A percentile compares a stretch with the other conserved stretches of the same genome.
phyloP scores from a whole-genome alignment of 2,329 filamentous ascomycete species.

The Pezicula rhizophila region DNA sequence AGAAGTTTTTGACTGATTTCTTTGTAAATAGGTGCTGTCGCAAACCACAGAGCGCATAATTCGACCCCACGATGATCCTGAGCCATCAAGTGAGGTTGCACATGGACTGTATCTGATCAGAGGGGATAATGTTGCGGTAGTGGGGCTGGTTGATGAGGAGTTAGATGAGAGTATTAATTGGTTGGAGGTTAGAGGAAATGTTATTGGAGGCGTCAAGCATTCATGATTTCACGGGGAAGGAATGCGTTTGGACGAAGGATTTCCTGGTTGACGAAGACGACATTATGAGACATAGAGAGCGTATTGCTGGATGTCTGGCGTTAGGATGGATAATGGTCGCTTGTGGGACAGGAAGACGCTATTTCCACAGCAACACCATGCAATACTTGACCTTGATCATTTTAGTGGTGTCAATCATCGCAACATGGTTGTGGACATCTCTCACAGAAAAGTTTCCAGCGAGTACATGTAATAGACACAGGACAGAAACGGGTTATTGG shows the following conservation, averaged over 20 bases:
- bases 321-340: slow-evolving; percentile 11
- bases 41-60: slow-evolving; percentile 87
- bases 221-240: slow-evolving; percentile 27
- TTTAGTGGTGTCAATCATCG: too few species aligned
- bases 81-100: slow-evolving; percentile 72
- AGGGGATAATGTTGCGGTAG: slow-evolving; percentile 88
- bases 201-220: slow-evolving; percentile 83
- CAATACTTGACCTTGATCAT: too few species aligned
- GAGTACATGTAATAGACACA: too few species aligned
- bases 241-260: slow-evolving; percentile 2
- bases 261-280: background rate
- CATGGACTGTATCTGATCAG: slow-evolving; percentile 88
- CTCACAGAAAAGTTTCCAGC: too few species aligned
- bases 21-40: slow-evolving; percentile 57
- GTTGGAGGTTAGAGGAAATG: slow-evolving; percentile 78
- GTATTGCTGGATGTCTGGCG: slow-evolving; percentile 27
- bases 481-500: too few species aligned
- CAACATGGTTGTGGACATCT: too few species aligned
- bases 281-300: slow-evolving; percentile 2
- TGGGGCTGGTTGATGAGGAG: slow-evolving; percentile 83
- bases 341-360: background rate
- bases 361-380: too few species aligned
- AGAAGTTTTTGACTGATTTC: slow-evolving; percentile 1
- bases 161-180: slow-evolving; percentile 89
- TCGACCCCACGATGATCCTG: slow-evolving; percentile 73